These are phyloP conservation scores for Monsonia emarginata DNA, from an alignment of 441 rosid species.

Conservation along the genomic window DNA sequence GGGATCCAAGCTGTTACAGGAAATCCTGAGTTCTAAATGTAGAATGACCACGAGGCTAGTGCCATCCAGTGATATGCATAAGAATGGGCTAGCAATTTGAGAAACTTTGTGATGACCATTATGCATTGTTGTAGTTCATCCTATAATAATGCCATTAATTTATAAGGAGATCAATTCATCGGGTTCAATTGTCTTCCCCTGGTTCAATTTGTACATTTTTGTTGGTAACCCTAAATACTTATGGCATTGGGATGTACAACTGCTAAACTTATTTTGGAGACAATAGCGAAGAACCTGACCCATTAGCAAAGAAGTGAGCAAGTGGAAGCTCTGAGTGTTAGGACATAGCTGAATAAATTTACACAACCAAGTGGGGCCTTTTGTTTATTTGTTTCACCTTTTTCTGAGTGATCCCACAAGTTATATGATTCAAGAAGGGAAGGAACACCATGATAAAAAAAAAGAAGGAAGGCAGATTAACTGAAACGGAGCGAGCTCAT, in stretches of 20 bases:
- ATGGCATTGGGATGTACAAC: neutral
- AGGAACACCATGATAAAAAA: neutral
- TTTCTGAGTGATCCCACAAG: neutral
- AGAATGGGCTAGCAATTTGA: neutral
- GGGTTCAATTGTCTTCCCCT: neutral
- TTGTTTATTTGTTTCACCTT: neutral
- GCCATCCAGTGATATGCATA: neutral
- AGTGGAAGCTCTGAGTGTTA: neutral
- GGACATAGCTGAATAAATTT: neutral
- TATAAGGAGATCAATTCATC: neutral
- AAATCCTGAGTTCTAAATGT: neutral
- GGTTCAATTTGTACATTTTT: neutral
- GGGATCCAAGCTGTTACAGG: neutral
- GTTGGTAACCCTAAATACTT: neutral
- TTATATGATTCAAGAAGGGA: neutral
- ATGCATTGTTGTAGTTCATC: neutral
- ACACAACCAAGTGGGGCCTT: neutral
- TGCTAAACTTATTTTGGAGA: neutral
- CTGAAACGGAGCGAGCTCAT: conserved; percentile 79
- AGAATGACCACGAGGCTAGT: neutral
- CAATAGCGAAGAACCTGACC: neutral
- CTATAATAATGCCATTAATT: neutral
- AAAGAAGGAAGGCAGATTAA: conserved; percentile 24
- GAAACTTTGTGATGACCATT: neutral
- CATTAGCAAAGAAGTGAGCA: neutral